Percentiles rank a stretch among this genome's conserved stretches.
Conservation (phyloP, 345 rosid genomes). For the Gossypium arboreum region DNA sequence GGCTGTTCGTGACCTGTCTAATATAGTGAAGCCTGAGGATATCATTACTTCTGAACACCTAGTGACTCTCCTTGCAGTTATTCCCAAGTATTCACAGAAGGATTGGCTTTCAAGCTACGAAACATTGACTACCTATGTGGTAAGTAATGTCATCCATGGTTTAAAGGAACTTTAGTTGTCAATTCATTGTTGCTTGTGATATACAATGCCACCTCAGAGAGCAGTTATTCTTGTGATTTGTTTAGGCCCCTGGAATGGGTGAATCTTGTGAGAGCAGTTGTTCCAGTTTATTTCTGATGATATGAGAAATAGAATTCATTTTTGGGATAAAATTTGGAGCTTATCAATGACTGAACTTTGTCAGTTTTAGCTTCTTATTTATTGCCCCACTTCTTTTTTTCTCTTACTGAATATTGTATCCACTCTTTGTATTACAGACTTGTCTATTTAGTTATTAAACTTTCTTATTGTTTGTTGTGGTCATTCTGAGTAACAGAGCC, state of each 20-base stretch:
- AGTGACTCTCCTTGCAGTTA: slow-evolving; percentile 74
- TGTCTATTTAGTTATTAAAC: not conserved
- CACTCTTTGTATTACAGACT: not conserved
- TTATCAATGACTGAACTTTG: not conserved
- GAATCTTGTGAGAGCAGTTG: not conserved
- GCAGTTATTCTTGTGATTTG: not conserved
- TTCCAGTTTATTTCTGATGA: not conserved
- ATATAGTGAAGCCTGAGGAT: slow-evolving; percentile 86
- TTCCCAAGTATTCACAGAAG: slow-evolving; percentile 95
- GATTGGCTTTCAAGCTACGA: slow-evolving; percentile 96
- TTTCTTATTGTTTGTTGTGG: not conserved
- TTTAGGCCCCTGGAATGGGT: slow-evolving; percentile 3
- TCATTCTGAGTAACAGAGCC: slow-evolving; percentile 2
- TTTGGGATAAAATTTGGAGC: not conserved
- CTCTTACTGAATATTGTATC: not conserved
- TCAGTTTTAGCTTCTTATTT: not conserved
- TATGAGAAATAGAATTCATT: not conserved
- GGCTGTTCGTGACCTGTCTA: slow-evolving; percentile 97
- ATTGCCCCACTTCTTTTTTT: not conserved
- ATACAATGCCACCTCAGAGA: not conserved
- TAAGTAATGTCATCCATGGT: slow-evolving; percentile 31
- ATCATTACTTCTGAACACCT: slow-evolving; percentile 78
- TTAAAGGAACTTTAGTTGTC: not conserved
- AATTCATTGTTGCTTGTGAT: not conserved
- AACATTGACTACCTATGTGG: slow-evolving; percentile 88